Evolutionary conservation across 441 rosid genomes (phyloP).

Genomic region (Pelargonium cotyledonis): DNA sequence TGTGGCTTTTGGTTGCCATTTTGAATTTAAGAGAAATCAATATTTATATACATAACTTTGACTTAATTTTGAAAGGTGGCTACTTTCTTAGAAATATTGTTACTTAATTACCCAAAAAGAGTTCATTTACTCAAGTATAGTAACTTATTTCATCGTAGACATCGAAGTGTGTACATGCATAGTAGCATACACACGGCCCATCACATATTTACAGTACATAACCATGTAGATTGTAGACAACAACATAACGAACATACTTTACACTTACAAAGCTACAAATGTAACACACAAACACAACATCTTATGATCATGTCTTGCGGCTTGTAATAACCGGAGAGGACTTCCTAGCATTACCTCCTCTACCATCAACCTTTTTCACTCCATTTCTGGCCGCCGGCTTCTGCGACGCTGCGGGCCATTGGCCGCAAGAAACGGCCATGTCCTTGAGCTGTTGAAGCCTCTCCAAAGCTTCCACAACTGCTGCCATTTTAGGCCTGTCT

Average conservation of each 20-base stretch:
- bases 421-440: conserved; percentile 74
- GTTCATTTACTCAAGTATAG: too few relatives aligned
- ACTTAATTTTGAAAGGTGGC: too few relatives aligned
- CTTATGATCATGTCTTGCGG: conserved; percentile 17
- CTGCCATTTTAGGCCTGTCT: conserved; percentile 58
- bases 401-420: conserved; percentile 47
- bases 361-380: conserved; percentile 22
- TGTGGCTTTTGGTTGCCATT: too few relatives aligned
- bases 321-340: conserved; percentile 32
- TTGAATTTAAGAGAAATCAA: too few relatives aligned
- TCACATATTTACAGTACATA: too few relatives aligned
- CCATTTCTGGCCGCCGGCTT: conserved; percentile 29
- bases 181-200: too few relatives aligned
- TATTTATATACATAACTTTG: too few relatives aligned
- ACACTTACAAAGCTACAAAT: background rate
- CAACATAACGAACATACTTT: background rate
- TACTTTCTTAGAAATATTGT: too few relatives aligned
- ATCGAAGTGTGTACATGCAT: too few relatives aligned
- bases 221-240: background rate
- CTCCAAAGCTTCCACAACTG: conserved; percentile 41
- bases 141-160: too few relatives aligned
- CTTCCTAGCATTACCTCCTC: conserved; percentile 30
- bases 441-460: conserved; percentile 50
- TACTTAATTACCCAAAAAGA: too few relatives aligned
- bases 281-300: too few relatives aligned